phyloP scores from a whole-genome alignment of 2,329 filamentous ascomycete genomes.

The Fusarium clavum region DNA sequence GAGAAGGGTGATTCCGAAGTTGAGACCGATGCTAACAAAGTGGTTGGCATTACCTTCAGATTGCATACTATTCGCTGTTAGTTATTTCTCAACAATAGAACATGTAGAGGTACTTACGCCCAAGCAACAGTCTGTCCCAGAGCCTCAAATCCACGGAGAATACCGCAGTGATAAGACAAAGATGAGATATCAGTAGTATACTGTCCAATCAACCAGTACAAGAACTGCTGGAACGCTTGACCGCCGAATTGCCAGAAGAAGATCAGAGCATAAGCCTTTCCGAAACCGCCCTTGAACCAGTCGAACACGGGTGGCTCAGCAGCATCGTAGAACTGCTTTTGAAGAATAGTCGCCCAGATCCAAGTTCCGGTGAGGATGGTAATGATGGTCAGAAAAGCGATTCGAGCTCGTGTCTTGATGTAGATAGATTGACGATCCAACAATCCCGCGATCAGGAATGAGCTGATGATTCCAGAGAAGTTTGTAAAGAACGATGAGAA shows the following conservation, averaged over 20 bases:
- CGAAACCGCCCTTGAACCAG: conserved; percentile 37
- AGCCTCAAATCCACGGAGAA: conserved; percentile 22
- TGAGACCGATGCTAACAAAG: conserved; percentile 20
- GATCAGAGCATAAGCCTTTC: conserved; percentile 31
- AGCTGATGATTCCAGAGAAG: conserved; percentile 21
- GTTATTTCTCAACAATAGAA: neutral
- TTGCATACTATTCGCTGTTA: conserved; percentile 9
- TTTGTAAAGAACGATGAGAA: conserved; percentile 23
- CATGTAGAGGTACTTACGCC: conserved; percentile 4
- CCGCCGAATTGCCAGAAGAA: conserved; percentile 41
- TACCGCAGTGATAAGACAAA: conserved; percentile 22
- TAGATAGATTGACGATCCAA: conserved; percentile 35
- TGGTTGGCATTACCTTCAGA: conserved; percentile 27
- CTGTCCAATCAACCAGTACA: conserved; percentile 26
- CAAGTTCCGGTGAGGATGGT: conserved; percentile 18
- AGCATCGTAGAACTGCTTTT: conserved; percentile 33
- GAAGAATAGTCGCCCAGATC: conserved; percentile 34
- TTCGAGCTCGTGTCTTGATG: conserved; percentile 35
- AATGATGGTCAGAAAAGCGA: conserved; percentile 2
- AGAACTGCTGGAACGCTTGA: conserved; percentile 29
- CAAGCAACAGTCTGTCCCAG: conserved; percentile 20
- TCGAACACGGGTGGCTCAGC: conserved; percentile 24
- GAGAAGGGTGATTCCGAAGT: conserved; percentile 19
- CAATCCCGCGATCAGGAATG: neutral
- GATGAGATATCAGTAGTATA: conserved; percentile 14